These are phyloP conservation scores for Porpolomopsis calyptriformis DNA, from an alignment of 768 basidiomycete species.

Conservation along the genomic window DNA sequence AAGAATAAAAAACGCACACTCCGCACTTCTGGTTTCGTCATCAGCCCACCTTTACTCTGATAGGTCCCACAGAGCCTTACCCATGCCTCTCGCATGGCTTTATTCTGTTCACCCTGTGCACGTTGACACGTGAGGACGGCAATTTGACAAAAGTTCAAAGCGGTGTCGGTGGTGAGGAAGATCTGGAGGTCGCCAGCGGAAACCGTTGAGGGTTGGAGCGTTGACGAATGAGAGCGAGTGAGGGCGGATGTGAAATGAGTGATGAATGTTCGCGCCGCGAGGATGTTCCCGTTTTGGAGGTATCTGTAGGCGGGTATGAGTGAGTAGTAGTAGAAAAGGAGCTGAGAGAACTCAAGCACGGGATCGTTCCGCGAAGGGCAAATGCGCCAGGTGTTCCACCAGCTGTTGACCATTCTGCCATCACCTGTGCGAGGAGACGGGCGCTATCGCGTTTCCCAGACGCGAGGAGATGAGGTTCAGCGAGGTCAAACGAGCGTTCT, in stretches of 20 bases:
- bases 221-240: slow-evolving; percentile 25
- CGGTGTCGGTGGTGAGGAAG: slow-evolving; percentile 58
- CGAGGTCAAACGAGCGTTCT: slow-evolving; percentile 70
- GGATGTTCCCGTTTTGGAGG: slow-evolving; percentile 77
- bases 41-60: slow-evolving; percentile 54
- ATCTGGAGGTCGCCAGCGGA: slow-evolving; percentile 48
- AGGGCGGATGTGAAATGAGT: slow-evolving; percentile 62
- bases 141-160: slow-evolving; percentile 85
- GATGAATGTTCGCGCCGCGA: slow-evolving; percentile 91
- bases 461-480: slow-evolving; percentile 76
- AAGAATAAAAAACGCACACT: slow-evolving; percentile 33
- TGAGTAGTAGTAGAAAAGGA: not conserved
- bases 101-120: slow-evolving; percentile 69
- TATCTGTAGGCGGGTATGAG: slow-evolving; percentile 45
- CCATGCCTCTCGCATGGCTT: slow-evolving; percentile 73
- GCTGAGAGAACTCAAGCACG: slow-evolving; percentile 26
- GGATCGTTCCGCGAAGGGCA: slow-evolving; percentile 76
- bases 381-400: slow-evolving; percentile 55
- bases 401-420: slow-evolving; percentile 62
- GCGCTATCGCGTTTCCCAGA: slow-evolving; percentile 87
- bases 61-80: slow-evolving; percentile 77
- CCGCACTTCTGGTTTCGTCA: slow-evolving; percentile 53
- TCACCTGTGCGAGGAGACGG: slow-evolving; percentile 74
- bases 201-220: slow-evolving; percentile 35
- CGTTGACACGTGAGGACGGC: slow-evolving; percentile 84